phyloP scores from a whole-genome alignment of 2,329 filamentous ascomycete genomes.

The Fusarium cicatricum region DNA sequence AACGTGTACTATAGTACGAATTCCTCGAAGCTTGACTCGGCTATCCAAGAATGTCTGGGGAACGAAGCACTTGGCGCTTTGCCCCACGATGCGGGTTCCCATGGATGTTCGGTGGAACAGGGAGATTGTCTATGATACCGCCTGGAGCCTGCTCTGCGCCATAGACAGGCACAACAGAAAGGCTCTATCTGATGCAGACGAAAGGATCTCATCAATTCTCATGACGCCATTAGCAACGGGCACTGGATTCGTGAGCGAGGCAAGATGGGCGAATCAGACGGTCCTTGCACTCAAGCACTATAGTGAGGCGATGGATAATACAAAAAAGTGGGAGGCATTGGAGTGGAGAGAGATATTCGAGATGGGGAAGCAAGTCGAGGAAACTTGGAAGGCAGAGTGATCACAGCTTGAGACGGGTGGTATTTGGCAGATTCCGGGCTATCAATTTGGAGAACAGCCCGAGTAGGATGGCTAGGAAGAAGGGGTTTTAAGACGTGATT shows the following conservation, averaged over 20 bases:
- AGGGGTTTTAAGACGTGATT: too few relatives aligned
- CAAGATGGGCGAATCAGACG: conserved; percentile 59
- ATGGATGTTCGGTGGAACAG: conserved; percentile 55
- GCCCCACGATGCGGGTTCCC: conserved; percentile 63
- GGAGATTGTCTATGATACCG: conserved; percentile 61
- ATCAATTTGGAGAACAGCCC: too few relatives aligned
- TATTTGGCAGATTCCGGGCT: too few relatives aligned
- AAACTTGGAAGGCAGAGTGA: conserved; percentile 1
- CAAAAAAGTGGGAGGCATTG: conserved; percentile 51
- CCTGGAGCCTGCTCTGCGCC: conserved; percentile 59
- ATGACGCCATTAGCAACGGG: conserved; percentile 63
- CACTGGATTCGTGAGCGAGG: conserved; percentile 52
- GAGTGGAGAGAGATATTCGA: conserved; percentile 43
- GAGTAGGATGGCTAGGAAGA: too few relatives aligned
- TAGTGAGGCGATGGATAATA: conserved; percentile 54
- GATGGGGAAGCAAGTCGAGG: neutral
- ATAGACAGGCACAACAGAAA: conserved; percentile 57
- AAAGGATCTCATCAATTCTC: conserved; percentile 52
- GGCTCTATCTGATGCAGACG: conserved; percentile 15
- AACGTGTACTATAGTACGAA: conserved; percentile 56
- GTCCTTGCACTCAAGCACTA: conserved; percentile 61
- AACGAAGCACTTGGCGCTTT: conserved; percentile 55
- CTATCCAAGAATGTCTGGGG: conserved; percentile 50
- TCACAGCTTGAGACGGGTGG: too few relatives aligned
- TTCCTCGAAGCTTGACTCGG: conserved; percentile 48